phyloP scores from a whole-genome alignment of 352 stramenopile genomes.

The Globisporangium sylvaticum region DNA sequence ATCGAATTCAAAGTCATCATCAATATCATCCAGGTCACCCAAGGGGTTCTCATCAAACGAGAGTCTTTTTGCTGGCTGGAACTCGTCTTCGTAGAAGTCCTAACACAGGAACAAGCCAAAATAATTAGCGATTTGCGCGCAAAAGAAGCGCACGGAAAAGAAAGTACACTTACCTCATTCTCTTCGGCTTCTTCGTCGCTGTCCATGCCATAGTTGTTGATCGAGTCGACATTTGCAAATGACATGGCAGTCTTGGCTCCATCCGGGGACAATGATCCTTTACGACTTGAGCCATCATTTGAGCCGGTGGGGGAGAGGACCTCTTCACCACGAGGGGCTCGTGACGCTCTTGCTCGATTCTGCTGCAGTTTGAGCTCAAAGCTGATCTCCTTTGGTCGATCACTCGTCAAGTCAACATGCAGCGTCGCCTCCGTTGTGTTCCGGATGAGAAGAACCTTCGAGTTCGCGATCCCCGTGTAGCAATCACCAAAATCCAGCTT shows the following conservation, averaged over 20 bases:
- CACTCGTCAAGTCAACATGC: conserved; percentile 82
- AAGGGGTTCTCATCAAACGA: conserved; percentile 79
- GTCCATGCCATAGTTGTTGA: conserved; percentile 52
- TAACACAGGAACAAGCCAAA: neutral
- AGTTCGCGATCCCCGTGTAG: conserved; percentile 79
- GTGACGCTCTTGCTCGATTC: conserved; percentile 63
- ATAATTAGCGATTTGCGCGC: neutral
- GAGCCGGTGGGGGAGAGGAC: conserved; percentile 66
- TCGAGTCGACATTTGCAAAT: conserved; percentile 50
- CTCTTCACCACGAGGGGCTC: conserved; percentile 56
- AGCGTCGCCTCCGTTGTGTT: conserved; percentile 84
- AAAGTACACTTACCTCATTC: conserved; percentile 50
- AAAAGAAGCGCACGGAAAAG: neutral
- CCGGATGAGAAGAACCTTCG: conserved; percentile 76
- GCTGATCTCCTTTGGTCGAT: conserved; percentile 85
- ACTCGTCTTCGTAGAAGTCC: conserved; percentile 80
- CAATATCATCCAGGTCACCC: conserved; percentile 71
- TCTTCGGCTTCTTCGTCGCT: conserved; percentile 86
- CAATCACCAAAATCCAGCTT: conserved; percentile 88
- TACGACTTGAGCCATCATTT: conserved; percentile 68
- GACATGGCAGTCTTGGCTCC: conserved; percentile 41
- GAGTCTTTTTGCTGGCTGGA: conserved; percentile 51
- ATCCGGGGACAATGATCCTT: conserved; percentile 64
- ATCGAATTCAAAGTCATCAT: conserved; percentile 90
- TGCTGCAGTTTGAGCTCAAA: conserved; percentile 84